These are phyloP conservation scores for Ustilago tritici DNA, from an alignment of 1,284 basidiomycete genomes.

Conservation along the genomic window DNA sequence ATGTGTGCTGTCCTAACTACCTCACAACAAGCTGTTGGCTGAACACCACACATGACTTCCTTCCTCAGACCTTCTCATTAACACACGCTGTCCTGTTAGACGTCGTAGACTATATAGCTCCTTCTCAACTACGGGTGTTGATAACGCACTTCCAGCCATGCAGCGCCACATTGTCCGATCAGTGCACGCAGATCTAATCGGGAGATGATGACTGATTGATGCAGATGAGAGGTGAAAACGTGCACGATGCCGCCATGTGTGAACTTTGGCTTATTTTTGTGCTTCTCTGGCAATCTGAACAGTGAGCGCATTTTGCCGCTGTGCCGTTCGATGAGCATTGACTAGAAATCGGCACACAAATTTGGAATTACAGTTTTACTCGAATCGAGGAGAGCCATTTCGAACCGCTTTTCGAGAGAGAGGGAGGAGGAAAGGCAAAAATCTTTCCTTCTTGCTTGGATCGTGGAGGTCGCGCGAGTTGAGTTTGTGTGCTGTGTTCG, in stretches of 20 bases:
- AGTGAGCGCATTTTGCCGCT: slow-evolving; percentile 5
- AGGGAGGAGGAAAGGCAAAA: not conserved
- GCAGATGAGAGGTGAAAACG: not conserved
- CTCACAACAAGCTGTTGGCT: too few relatives aligned
- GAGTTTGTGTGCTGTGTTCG: not conserved
- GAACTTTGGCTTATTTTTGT: not conserved
- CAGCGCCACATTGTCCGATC: not conserved
- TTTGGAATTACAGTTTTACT: slow-evolving; percentile 12
- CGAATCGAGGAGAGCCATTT: slow-evolving; percentile 2
- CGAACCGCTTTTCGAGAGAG: not conserved
- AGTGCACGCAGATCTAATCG: not conserved
- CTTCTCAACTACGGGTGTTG: too few relatives aligned
- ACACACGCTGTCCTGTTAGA: too few relatives aligned
- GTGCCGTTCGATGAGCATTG: slow-evolving; percentile 1
- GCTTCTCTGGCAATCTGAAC: not conserved
- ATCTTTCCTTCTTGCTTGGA: not conserved
- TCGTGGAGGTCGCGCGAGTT: slow-evolving; percentile 20
- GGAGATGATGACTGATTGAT: not conserved
- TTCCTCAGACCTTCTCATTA: too few relatives aligned
- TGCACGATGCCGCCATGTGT: slow-evolving; percentile 9
- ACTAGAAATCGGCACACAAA: slow-evolving; percentile 6
- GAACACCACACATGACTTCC: too few relatives aligned
- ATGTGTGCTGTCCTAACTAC: too few relatives aligned
- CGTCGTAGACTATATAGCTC: too few relatives aligned
- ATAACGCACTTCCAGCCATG: not conserved